A percentile compares a stretch with the other conserved stretches of the same genome.
These are phyloP conservation scores for Saccharomyces hybrid DNA, from an alignment of 1,139 yeast species.

Conservation along the genomic window DNA sequence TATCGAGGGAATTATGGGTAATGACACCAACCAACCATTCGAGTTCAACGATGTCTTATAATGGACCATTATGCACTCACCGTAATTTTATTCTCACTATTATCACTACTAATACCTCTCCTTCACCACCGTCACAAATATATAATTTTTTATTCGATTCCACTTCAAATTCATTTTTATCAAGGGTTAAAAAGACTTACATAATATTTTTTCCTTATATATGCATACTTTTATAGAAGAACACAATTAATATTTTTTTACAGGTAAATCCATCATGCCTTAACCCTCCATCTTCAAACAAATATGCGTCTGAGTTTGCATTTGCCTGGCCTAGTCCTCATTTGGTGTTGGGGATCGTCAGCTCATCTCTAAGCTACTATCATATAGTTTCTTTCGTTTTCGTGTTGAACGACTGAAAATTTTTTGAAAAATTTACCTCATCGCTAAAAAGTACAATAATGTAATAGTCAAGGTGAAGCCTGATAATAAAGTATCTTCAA, in stretches of 20 bases:
- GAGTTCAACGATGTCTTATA: constrained; percentile 24
- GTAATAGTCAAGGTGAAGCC: neutral
- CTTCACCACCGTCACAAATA: no score
- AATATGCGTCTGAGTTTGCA: no score
- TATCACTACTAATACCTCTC: neutral
- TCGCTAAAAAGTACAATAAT: constrained; percentile 3
- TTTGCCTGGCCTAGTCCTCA: neutral
- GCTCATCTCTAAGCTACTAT: neutral
- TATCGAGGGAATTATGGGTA: constrained; percentile 48
- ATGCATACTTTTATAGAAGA: neutral
- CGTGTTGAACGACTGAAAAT: constrained; percentile 12
- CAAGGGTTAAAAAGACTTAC: neutral
- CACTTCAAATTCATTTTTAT: neutral
- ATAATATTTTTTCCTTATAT: neutral
- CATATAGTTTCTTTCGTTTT: neutral
- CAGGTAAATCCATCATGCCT: neutral
- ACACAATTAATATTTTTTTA: neutral
- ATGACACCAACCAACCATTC: constrained; percentile 15
- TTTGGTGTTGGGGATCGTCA: neutral
- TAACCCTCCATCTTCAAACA: no score
- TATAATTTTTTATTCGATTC: neutral
- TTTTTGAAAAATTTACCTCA: constrained; percentile 12
- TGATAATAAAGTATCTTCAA: neutral
- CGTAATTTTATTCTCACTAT: neutral
- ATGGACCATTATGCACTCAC: constrained; percentile 1